phyloP scores from a whole-genome alignment of 768 basidiomycete species.

The Imleria badia region DNA sequence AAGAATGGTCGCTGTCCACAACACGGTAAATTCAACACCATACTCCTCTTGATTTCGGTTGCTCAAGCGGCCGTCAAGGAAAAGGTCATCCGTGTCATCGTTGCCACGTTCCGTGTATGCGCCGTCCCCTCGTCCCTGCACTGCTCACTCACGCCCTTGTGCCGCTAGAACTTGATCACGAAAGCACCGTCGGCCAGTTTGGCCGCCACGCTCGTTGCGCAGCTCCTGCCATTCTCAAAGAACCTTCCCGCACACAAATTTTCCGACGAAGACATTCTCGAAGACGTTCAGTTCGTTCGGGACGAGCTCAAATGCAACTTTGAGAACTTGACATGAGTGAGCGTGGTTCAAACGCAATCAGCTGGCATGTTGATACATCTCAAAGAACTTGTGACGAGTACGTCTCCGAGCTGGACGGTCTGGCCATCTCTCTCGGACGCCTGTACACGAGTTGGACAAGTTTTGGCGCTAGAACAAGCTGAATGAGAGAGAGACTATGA shows the following conservation, averaged over 20 bases:
- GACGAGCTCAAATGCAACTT: conserved; percentile 83
- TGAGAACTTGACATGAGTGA: conserved; percentile 82
- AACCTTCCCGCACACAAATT: conserved; percentile 84
- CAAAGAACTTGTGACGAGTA: conserved; percentile 97
- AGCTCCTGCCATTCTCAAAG: conserved; percentile 83
- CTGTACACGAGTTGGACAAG: conserved; percentile 92
- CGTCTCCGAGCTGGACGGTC: conserved; percentile 82
- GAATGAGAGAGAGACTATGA: conserved; percentile 81
- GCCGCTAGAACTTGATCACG: conserved; percentile 72
- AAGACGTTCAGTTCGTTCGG: conserved; percentile 85
- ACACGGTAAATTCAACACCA: conserved; percentile 83
- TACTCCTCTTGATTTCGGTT: conserved; percentile 78
- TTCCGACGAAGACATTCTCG: conserved; percentile 92
- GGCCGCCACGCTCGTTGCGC: conserved; percentile 87
- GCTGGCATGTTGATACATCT: conserved; percentile 1
- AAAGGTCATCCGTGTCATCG: conserved; percentile 91
- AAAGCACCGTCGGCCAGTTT: conserved; percentile 86
- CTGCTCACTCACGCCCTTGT: conserved; percentile 4
- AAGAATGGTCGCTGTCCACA: not conserved
- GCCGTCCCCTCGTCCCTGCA: not conserved
- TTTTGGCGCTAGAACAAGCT: conserved; percentile 98
- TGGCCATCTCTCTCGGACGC: conserved; percentile 93
- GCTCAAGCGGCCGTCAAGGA: conserved; percentile 93
- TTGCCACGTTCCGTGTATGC: conserved; percentile 87
- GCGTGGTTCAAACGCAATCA: not conserved